Evolutionary conservation across 106 monocot genomes (phyloP), one percentile per base, ranked within the genome.

Genomic region (Narthecium ossifragum): DNA sequence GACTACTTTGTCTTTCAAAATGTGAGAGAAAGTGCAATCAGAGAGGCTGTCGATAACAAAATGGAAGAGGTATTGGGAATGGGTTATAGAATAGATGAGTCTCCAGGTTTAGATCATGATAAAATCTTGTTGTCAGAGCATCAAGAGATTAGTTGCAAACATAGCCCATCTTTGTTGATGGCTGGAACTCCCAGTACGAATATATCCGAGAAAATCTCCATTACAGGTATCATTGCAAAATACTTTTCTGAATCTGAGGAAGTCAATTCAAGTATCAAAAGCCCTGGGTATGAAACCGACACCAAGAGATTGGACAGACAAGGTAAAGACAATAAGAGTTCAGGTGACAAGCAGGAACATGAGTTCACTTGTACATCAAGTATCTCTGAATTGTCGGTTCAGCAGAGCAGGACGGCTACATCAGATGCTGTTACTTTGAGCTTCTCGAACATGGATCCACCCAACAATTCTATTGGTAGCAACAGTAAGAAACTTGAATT

Each of bases 171-270:
- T 48, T 34, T 20, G n/a, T 34, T 48, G 34, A 26, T 21, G 1
- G 6, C 13, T 41, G 63, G 59, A 32, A 46, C 34, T 53, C 53
- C 46, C 11, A 57, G 65, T 4, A 22, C 10, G 10, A 72, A 50
- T 43, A 1, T 62, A 1, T 34, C 57, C 12, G 46, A 58, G n/a
- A 32, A 59, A 24, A 14, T 60, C 20, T 78, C 78, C 4, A 57
- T 78, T 27, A 68, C 73, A 21, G 58, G 68, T 26, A 78, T 78
- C 22, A 68, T 78, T 28, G 63, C 73, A 2, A 73, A 43, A 47
- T 78, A 73, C 31, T 78, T 78, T 41, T 36, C 57, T 31, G 72
- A 73, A 14, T 58, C 54, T 59, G 78, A 68, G 41, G 73, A 73
- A 29, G 46, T 69, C 9, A 46, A 53, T 31, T 68, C 78, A 33